Evolutionary conservation across 805 yeast species (phyloP).

Genomic region (Candida glaebosa): DNA sequence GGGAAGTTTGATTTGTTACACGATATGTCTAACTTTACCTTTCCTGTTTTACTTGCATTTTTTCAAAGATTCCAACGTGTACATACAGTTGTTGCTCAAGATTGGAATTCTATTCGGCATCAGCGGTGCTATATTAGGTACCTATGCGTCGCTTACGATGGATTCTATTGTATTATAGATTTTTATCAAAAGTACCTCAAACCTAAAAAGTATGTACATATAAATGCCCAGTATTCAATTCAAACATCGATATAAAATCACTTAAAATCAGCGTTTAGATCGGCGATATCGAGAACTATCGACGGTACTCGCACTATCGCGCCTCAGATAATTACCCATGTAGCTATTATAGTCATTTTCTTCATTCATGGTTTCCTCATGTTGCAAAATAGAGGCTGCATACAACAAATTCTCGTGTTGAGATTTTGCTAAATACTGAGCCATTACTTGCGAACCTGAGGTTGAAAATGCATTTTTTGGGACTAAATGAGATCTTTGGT

Average conservation of each 20-base stretch:
- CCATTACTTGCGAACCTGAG: constrained; percentile 73
- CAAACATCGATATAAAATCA: neutral
- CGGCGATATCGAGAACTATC: constrained; percentile 1
- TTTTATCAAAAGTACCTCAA: neutral
- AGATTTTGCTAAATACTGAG: constrained; percentile 70
- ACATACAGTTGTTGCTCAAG: constrained; percentile 10
- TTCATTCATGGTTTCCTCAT: constrained; percentile 17
- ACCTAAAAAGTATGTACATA: neutral
- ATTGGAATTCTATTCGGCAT: constrained; percentile 18
- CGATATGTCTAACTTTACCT: constrained; percentile 39
- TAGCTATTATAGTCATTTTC: constrained; percentile 8
- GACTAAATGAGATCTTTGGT: constrained; percentile 9
- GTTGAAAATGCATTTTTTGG: constrained; percentile 10
- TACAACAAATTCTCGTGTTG: constrained; percentile 59
- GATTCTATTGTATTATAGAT: constrained; percentile 8
- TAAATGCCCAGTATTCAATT: neutral
- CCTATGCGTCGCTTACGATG: constrained; percentile 19
- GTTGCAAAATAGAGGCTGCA: constrained; percentile 23
- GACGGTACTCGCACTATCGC: neutral
- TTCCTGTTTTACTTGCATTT: constrained; percentile 30
- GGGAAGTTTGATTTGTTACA: constrained; percentile 41
- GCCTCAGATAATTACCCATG: neutral
- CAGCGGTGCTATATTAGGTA: constrained; percentile 23
- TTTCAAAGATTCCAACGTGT: constrained; percentile 18
- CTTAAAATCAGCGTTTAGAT: constrained; percentile 2